A percentile compares a stretch with the other conserved stretches of the same genome.
Evolutionary conservation across 2,329 filamentous ascomycete genomes (phyloP).

Genomic region (Xylariomycetidae sp.): DNA sequence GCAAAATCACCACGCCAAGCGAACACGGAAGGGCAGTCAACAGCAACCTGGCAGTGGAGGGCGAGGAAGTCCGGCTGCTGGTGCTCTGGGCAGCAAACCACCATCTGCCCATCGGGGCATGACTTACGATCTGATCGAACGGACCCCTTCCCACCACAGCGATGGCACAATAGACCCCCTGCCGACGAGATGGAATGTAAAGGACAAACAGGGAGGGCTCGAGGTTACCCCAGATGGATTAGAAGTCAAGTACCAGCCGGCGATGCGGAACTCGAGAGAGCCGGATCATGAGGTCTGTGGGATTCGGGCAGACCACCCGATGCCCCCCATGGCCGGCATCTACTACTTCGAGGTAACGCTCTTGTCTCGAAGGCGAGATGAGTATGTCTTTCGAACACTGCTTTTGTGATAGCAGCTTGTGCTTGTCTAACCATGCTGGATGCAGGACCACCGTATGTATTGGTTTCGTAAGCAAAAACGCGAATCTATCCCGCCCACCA

Average conservation of each 20-base stretch:
- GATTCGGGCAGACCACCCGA: constrained; percentile 76
- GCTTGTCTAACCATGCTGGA: constrained; percentile 11
- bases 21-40: constrained; percentile 42
- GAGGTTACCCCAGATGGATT: constrained; percentile 70
- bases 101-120: constrained; percentile 65
- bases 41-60: constrained; percentile 29
- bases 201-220: constrained; percentile 66
- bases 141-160: constrained; percentile 54
- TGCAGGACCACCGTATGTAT: constrained; percentile 54
- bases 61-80: constrained; percentile 14
- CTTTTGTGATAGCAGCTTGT: neutral
- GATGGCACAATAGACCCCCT: constrained; percentile 58
- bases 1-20: constrained; percentile 59
- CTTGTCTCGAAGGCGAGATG: constrained; percentile 44
- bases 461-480: constrained; percentile 52
- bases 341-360: constrained; percentile 82
- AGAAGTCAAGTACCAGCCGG: constrained; percentile 57
- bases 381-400: constrained; percentile 36
- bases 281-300: constrained; percentile 71
- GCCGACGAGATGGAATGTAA: constrained; percentile 75
- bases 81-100: constrained; percentile 50
- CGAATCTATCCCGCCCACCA: constrained; percentile 49
- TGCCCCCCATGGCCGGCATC: constrained; percentile 84
- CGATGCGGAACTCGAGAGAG: constrained; percentile 38
- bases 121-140: constrained; percentile 79